These are phyloP conservation scores for Furcasterigmium furcatum DNA, from an alignment of 2,329 filamentous ascomycete genomes.

Conservation along the genomic window DNA sequence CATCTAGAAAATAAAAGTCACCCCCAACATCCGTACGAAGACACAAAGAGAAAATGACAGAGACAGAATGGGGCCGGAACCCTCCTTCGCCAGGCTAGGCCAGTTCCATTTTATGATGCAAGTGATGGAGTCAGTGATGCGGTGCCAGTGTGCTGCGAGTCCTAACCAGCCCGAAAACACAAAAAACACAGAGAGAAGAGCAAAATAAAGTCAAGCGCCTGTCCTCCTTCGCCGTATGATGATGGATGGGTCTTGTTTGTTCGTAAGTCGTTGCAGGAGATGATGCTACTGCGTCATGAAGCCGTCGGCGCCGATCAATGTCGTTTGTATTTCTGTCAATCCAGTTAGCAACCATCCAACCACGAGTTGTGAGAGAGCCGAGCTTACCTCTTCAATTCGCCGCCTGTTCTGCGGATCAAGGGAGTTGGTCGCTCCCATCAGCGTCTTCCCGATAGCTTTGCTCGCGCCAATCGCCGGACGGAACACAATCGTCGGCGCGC, in stretches of 20 bases:
- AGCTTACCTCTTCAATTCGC: conserved; percentile 86
- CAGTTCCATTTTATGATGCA: conserved; percentile 12
- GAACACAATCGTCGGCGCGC: conserved; percentile 90
- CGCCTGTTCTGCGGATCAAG: conserved; percentile 80
- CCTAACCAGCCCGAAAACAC: too few species aligned
- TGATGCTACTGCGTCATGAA: conserved; percentile 1
- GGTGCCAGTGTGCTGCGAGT: neutral
- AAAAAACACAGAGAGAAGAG: too few species aligned
- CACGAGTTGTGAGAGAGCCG: neutral
- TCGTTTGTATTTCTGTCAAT: conserved; percentile 46
- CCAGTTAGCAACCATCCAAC: conserved; percentile 7
- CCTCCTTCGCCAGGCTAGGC: conserved; percentile 11
- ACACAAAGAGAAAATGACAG: neutral
- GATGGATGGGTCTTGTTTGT: neutral
- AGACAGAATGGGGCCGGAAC: neutral
- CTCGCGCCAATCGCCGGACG: conserved; percentile 86
- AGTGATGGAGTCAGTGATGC: conserved; percentile 2
- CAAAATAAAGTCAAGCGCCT: neutral
- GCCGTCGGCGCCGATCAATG: conserved; percentile 20
- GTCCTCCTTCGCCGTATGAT: neutral
- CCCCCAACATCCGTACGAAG: neutral
- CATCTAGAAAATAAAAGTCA: neutral
- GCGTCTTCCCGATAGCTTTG: conserved; percentile 82
- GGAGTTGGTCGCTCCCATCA: conserved; percentile 89
- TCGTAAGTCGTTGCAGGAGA: neutral